phyloP scores from a whole-genome alignment of 306 rosid species.

The Pterocarpus santalinus region DNA sequence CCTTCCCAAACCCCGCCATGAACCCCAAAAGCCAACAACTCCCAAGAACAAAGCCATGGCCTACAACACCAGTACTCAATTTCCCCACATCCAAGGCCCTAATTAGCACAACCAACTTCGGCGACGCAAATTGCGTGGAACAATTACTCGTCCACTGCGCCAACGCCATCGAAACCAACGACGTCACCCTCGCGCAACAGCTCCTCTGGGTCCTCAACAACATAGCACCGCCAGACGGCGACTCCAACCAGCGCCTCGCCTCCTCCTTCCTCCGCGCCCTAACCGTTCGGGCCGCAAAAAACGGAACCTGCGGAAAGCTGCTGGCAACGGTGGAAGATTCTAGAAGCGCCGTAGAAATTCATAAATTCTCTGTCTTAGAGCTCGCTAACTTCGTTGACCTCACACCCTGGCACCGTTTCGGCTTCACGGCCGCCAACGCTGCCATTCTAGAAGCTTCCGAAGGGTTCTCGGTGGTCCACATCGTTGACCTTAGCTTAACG shows the following conservation, averaged over 20 bases:
- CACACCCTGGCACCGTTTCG: constrained; percentile 94
- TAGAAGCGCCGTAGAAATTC: constrained; percentile 46
- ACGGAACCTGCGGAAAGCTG: constrained; percentile 65
- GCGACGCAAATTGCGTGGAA: constrained; percentile 92
- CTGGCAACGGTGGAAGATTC: background rate
- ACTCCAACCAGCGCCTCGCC: constrained; percentile 86
- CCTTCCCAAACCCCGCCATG: constrained; percentile 59
- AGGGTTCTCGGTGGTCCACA: constrained; percentile 74
- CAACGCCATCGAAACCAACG: constrained; percentile 84
- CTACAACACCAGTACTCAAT: constrained; percentile 35
- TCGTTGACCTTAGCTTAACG: constrained; percentile 79
- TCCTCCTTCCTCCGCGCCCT: constrained; percentile 82
- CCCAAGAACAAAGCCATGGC: constrained; percentile 69
- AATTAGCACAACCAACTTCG: constrained; percentile 52
- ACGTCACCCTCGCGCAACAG: constrained; percentile 86
- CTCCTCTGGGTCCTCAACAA: constrained; percentile 95
- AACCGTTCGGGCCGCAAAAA: constrained; percentile 68
- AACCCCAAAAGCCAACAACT: constrained; percentile 62
- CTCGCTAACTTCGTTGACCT: constrained; percentile 88
- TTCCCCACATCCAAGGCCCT: constrained; percentile 73
- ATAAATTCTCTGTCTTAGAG: constrained; percentile 80
- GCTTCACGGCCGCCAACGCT: constrained; percentile 86
- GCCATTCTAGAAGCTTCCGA: constrained; percentile 78
- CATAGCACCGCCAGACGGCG: constrained; percentile 89
- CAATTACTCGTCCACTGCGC: constrained; percentile 89